Conservation (phyloP, 2,329 filamentous ascomycete species). For the Penicillium nordicum region DNA sequence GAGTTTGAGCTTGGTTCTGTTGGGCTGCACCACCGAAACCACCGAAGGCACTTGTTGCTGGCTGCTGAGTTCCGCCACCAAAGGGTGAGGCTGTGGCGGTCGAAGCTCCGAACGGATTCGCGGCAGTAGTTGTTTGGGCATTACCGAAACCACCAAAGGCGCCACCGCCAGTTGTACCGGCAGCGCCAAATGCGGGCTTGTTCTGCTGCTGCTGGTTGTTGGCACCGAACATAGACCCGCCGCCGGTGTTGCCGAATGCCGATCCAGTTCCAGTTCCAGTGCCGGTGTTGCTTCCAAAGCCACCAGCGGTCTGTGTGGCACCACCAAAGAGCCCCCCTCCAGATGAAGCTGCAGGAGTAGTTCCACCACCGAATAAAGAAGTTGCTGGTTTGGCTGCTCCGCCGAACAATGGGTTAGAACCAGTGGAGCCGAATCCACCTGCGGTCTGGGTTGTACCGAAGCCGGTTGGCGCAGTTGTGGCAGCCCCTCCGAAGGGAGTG, state of each 20-base stretch:
- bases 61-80: constrained; percentile 35
- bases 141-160: constrained; percentile 38
- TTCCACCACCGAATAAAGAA: constrained; percentile 41
- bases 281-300: constrained; percentile 23
- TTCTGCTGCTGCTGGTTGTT: constrained; percentile 35
- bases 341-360: constrained; percentile 29
- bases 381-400: constrained; percentile 27
- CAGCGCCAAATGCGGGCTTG: constrained; percentile 36
- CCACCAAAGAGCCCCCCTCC: constrained; percentile 1
- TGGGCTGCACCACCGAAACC: constrained; percentile 40
- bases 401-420: constrained; percentile 40
- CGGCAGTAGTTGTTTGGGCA: constrained; percentile 35
- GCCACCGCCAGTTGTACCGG: constrained; percentile 28
- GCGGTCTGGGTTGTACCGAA: constrained; percentile 46
- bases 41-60: constrained; percentile 43
- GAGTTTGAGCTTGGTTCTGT: constrained; percentile 36
- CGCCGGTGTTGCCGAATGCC: constrained; percentile 31
- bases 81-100: constrained; percentile 43
- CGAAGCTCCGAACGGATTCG: constrained; percentile 42
- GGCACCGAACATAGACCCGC: constrained; percentile 44
- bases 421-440: constrained; percentile 36
- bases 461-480: constrained; percentile 36
- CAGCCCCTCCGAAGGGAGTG: constrained; percentile 38
- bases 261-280: constrained; percentile 23
- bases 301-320: constrained; percentile 10